Evolutionary conservation across 805 yeast genomes (phyloP), one percentile per base, ranked within the genome.

Genomic region (Lipomyces starkeyi): DNA sequence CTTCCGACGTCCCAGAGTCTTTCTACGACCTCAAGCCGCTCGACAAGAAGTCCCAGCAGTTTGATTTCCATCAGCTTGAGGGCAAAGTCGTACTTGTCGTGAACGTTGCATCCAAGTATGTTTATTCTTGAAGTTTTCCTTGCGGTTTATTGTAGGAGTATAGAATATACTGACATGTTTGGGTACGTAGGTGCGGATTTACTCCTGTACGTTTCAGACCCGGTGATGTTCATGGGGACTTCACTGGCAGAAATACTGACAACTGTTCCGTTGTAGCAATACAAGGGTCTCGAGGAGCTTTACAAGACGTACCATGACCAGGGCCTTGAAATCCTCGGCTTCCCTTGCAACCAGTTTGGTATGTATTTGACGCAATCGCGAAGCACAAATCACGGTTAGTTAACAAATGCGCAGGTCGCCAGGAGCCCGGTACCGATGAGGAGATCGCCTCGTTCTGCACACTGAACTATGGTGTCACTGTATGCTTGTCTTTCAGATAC

Each of bases 301-400:
- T 87, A 91, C 80, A 80, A 87, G 69, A 86, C 87, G 76, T 90
- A 88, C 80, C 80, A 84, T 63, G 86, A 84, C 60, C 75, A 84
- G 70, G 96, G 91, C 0, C 81, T 93, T 29, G 86, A 80, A 58
- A 83, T 93, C 34, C 71, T 93, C 47, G 97, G 93, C 0, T 92
- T 93, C 84, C 98, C 98, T 40, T 91, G 97, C 80, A 91, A 91
- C 80, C 97, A 92, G 78, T 93, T 93, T 77, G 93, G 90, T 63
- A 56, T 20, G 67, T 59, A 5, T 17, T 54, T n/a, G 25, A 6
- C n/a, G 32, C 29, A 17, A 5, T 37, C 32, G 56, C 56, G 35
- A 20, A 3, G 14, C 40, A 47, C 17, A 32, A 20, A 49, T 17
- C 22, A 22, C 37, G 20, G 32, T 6, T 14, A 40, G 40, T 29